Percentiles rank a stretch among this genome's conserved stretches.
These are phyloP conservation scores for Plenodomus biglobosus DNA, from an alignment of 2,329 filamentous ascomycete species.

Conservation along the genomic window DNA sequence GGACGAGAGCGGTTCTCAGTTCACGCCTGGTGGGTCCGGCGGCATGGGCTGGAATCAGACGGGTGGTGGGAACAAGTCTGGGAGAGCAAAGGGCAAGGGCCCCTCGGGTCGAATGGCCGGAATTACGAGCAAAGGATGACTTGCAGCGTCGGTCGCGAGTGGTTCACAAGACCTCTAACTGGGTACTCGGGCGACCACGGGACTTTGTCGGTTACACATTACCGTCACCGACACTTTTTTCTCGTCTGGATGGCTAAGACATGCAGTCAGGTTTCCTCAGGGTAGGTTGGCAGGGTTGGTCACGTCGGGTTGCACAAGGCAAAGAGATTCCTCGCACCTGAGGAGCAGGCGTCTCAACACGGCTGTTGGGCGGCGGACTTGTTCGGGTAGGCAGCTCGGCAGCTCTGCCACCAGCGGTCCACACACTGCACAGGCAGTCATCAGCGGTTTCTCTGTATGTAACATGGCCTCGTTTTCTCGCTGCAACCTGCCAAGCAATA, in stretches of 20 bases:
- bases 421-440: constrained; percentile 10
- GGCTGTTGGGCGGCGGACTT: constrained; percentile 33
- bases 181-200: constrained; percentile 33
- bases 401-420: constrained; percentile 13
- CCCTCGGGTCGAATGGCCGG: constrained; percentile 39
- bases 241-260: constrained; percentile 40
- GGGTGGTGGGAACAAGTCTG: constrained; percentile 33
- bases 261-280: constrained; percentile 31
- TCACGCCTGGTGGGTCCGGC: constrained; percentile 33
- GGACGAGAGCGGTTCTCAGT: constrained; percentile 48
- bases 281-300: constrained; percentile 28
- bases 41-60: constrained; percentile 29
- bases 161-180: constrained; percentile 37
- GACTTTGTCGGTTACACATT: constrained; percentile 34
- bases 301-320: constrained; percentile 32
- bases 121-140: constrained; percentile 44
- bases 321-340: constrained; percentile 32
- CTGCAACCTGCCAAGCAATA: constrained; percentile 34
- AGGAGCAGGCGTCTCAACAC: constrained; percentile 31
- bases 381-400: constrained; percentile 35
- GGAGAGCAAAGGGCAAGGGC: constrained; percentile 44
- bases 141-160: constrained; percentile 38
- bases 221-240: constrained; percentile 35
- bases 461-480: constrained; percentile 41
- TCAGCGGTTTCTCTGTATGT: constrained; percentile 34